These are phyloP conservation scores for Rosa rugosa DNA, from an alignment of 306 rosid species.

Conservation along the genomic window DNA sequence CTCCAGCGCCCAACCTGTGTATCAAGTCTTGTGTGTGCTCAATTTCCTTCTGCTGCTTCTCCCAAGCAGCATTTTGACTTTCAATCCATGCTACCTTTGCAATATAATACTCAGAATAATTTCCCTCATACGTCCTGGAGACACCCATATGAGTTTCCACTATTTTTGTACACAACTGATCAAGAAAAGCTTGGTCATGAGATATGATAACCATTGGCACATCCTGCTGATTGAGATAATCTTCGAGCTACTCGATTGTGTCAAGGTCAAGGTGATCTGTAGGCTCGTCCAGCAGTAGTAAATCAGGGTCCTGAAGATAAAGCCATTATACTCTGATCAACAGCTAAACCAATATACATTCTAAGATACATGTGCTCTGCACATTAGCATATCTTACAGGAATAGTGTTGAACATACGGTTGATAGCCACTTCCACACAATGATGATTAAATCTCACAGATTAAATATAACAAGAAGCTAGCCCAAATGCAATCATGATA, in stretches of 20 bases:
- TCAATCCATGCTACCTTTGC: constrained; percentile 86
- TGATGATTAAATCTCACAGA: background rate
- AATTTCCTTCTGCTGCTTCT: constrained; percentile 97
- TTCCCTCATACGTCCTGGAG: constrained; percentile 78
- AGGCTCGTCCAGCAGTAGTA: constrained; percentile 88
- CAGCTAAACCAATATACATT: constrained; percentile 9
- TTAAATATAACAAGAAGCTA: background rate
- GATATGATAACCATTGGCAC: constrained; percentile 98
- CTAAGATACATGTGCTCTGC: background rate
- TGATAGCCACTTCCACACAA: background rate
- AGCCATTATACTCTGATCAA: constrained; percentile 16
- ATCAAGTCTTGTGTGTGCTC: constrained; percentile 82
- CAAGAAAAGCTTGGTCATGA: constrained; percentile 96
- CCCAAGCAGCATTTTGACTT: constrained; percentile 91
- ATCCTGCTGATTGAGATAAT: constrained; percentile 80
- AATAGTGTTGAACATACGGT: background rate
- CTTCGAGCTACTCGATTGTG: constrained; percentile 97
- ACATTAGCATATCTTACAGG: too few species aligned
- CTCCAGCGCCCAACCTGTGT: constrained; percentile 88
- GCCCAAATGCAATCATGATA: background rate
- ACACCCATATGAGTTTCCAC: constrained; percentile 99
- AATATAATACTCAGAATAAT: constrained; percentile 73
- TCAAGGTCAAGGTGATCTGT: constrained; percentile 97
- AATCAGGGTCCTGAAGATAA: constrained; percentile 83
- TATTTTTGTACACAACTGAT: constrained; percentile 94